A percentile compares a stretch with the other conserved stretches of the same genome.
phyloP scores from a whole-genome alignment of 2,329 filamentous ascomycete genomes.

The Botrytis tulipae region DNA sequence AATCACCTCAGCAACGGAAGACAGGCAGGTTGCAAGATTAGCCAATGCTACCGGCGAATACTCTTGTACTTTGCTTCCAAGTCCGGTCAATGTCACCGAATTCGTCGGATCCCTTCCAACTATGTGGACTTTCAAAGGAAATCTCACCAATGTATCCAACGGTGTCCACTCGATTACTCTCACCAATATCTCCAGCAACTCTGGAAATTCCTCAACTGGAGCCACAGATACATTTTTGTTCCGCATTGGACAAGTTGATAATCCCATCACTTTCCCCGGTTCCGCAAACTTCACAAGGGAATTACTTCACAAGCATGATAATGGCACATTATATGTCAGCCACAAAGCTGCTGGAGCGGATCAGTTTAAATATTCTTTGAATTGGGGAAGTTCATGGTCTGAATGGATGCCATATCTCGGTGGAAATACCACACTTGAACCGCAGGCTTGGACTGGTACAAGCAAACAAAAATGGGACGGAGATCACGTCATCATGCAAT shows the following conservation, averaged over 20 bases:
- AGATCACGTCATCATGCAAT: conserved; percentile 61
- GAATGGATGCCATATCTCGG: conserved; percentile 57
- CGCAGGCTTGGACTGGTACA: conserved; percentile 57
- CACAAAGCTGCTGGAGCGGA: conserved; percentile 62
- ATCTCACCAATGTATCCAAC: conserved; percentile 55
- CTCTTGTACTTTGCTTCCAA: conserved; percentile 44
- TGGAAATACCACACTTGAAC: conserved; percentile 47
- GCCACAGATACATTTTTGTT: conserved; percentile 61
- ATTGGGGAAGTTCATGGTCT: conserved; percentile 59
- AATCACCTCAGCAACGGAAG: conserved; percentile 53
- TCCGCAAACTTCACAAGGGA: conserved; percentile 57
- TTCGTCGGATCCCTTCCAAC: conserved; percentile 54
- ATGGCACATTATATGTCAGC: conserved; percentile 49
- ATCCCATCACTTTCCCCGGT: conserved; percentile 57
- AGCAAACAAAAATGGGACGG: conserved; percentile 57
- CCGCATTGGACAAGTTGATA: conserved; percentile 55
- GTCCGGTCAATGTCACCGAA: conserved; percentile 38
- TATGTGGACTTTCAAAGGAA: conserved; percentile 53
- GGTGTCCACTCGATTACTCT: conserved; percentile 59
- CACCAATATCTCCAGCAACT: conserved; percentile 47
- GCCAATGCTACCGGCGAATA: conserved; percentile 43
- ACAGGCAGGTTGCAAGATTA: conserved; percentile 45
- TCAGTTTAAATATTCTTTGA: conserved; percentile 60
- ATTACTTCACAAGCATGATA: conserved; percentile 47
- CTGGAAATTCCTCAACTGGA: conserved; percentile 46